These are phyloP conservation scores for Monosporascus sp. DNA, from an alignment of 2,329 filamentous ascomycete genomes.

Conservation along the genomic window DNA sequence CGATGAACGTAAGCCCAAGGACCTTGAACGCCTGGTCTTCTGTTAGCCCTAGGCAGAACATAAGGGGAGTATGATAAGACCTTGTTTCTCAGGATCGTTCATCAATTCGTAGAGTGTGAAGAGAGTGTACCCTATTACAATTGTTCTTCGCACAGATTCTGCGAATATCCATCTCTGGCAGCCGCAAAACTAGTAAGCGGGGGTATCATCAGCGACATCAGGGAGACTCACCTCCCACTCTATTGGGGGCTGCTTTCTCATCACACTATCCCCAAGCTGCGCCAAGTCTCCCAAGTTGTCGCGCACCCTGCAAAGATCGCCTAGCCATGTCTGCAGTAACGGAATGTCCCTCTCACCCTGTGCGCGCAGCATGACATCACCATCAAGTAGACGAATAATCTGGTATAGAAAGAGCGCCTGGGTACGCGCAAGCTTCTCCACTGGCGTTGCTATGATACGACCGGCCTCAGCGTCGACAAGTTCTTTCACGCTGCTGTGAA, in stretches of 20 bases:
- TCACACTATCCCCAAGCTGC: constrained; percentile 3
- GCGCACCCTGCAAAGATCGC: constrained; percentile 8
- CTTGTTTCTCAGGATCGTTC: constrained; percentile 13
- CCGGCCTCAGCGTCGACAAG: constrained; percentile 11
- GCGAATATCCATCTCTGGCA: constrained; percentile 29
- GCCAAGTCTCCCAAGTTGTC: constrained; percentile 19
- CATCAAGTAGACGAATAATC: no score
- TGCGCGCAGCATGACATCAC: no score
- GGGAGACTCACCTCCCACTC: constrained; percentile 22
- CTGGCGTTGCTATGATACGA: constrained; percentile 9
- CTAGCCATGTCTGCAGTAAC: no score
- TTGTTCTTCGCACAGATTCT: constrained; percentile 28
- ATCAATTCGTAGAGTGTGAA: constrained; percentile 22
- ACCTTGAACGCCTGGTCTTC: constrained; percentile 3
- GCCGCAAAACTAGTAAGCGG: neutral
- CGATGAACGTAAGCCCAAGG: constrained; percentile 24
- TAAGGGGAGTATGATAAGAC: constrained; percentile 1
- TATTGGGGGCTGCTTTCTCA: constrained; percentile 7
- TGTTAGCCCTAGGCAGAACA: constrained; percentile 5
- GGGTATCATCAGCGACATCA: no score
- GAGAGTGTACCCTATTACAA: constrained; percentile 25
- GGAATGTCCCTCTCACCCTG: no score
- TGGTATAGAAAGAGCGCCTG: constrained; percentile 12
- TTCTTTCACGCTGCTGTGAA: constrained; percentile 18
- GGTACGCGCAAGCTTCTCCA: constrained; percentile 16